Evolutionary conservation across 495 filamentous ascomycete genomes (phyloP), one percentile per base, ranked within the genome.

Genomic region (Penicillium chermesinum): DNA sequence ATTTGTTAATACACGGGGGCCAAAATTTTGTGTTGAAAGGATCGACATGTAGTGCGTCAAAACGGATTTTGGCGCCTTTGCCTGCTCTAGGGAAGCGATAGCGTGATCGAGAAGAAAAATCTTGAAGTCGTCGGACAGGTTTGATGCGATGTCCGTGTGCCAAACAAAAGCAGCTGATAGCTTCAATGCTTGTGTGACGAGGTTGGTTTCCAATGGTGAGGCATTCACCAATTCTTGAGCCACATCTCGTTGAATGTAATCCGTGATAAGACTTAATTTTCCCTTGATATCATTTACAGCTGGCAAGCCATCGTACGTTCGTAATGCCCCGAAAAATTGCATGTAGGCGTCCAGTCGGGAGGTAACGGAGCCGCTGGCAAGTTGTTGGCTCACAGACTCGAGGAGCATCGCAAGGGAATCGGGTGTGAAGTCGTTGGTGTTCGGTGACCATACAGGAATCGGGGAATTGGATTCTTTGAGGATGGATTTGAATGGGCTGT

Each of bases 271-370:
- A 12, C 75, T 75, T 59, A 96, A 80, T 60, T 91, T 90, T n/a
- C 78, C 78, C 36, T 76, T 72, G 58, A 96, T 73, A 13, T 84
- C 82, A 33, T 84, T 78, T 18, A 79, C 71, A 30, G 89, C 80
- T 1, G 86, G 86, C 10, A 89, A 61, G 33, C 84, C 83, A 43
- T 90, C 86, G 41, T 91, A 93, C 7, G 85, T 81, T 51, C 86
- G 83, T 45, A 95, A 65, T 10, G 82, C 80, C n/a, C 79, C 79
- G 15, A 84, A 80, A 39, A 98, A 74, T 50, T 84, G 82, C 58
- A 82, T 79, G 59, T 98, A 96, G 14, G 89, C 85, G 66, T 98
- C 93, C n/a, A 91, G 58, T 53, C 85, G 82, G 9, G 81, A 81
- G 38, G 76, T 76, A 27, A 83, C 70, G 27, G 86, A 81, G 27